phyloP scores from a whole-genome alignment of 2,329 filamentous ascomycete species.

The Colletotrichum cuscutae region DNA sequence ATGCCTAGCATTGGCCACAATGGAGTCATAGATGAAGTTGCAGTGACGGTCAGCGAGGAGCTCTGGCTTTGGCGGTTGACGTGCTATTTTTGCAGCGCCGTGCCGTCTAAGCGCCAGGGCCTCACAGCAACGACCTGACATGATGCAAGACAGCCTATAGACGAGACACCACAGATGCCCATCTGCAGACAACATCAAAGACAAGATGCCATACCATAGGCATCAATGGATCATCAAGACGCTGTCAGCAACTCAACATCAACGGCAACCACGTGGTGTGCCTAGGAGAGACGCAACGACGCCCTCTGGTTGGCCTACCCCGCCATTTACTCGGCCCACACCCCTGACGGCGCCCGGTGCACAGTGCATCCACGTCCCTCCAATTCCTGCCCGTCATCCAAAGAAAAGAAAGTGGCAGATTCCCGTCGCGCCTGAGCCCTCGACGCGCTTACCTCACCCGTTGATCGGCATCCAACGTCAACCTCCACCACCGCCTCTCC shows the following conservation, averaged over 20 bases:
- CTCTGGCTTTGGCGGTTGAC: not conserved
- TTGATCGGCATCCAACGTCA: constrained; percentile 27
- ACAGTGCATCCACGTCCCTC: constrained; percentile 34
- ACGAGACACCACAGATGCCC: too few species aligned
- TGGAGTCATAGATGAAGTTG: not conserved
- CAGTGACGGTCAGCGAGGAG: not conserved
- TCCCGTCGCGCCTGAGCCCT: not conserved
- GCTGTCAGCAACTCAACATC: constrained; percentile 5
- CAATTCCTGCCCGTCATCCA: constrained; percentile 29
- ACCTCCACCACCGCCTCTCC: not conserved
- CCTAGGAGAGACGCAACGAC: constrained; percentile 4
- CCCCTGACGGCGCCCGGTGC: constrained; percentile 22
- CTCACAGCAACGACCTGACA: not conserved
- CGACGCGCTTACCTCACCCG: constrained; percentile 33
- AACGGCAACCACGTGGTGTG: constrained; percentile 29
- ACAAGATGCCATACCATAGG: not conserved
- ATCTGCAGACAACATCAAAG: not conserved
- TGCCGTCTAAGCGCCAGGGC: not conserved
- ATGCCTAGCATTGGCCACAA: constrained; percentile 10
- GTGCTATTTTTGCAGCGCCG: not conserved
- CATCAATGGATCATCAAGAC: not conserved
- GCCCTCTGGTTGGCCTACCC: constrained; percentile 32
- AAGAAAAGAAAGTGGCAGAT: constrained; percentile 33
- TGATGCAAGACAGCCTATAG: too few species aligned
- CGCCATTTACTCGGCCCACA: constrained; percentile 35